Evolutionary conservation across 2,329 filamentous ascomycete species (phyloP).

Genomic region (Aspergillus carbonarius): DNA sequence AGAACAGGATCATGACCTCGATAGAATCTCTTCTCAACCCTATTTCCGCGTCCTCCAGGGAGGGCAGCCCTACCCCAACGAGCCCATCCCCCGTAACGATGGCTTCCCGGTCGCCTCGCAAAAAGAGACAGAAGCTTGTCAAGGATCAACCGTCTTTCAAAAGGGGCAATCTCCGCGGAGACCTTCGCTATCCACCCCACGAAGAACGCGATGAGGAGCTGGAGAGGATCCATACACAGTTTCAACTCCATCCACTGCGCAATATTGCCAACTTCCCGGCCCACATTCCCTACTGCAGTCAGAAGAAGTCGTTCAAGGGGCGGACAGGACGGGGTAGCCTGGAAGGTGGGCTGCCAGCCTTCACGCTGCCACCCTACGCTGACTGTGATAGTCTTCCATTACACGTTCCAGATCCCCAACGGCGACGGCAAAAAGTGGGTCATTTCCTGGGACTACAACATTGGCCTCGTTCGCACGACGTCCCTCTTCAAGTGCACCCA

Average conservation of each 20-base stretch:
- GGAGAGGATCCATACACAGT: not conserved
- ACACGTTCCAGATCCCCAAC: constrained; percentile 71
- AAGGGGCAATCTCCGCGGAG: not conserved
- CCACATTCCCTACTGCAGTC: not conserved
- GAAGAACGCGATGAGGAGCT: not conserved
- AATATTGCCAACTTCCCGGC: constrained; percentile 18
- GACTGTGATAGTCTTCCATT: constrained; percentile 51
- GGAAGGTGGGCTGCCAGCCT: not conserved
- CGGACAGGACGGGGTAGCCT: not conserved
- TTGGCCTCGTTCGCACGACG: constrained; percentile 89
- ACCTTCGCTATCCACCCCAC: not conserved
- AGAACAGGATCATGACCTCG: constrained; percentile 56
- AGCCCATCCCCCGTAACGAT: constrained; percentile 26
- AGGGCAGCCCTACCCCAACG: constrained; percentile 38
- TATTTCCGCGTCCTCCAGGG: constrained; percentile 41
- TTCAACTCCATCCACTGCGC: not conserved
- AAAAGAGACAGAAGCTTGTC: not conserved
- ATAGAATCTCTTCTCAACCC: constrained; percentile 68
- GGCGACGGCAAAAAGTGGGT: constrained; percentile 63
- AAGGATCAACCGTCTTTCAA: not conserved
- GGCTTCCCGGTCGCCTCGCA: constrained; percentile 21
- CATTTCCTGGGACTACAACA: constrained; percentile 97
- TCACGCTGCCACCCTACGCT: constrained; percentile 9
- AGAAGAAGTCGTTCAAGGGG: not conserved
- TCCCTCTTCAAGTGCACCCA: constrained; percentile 90